phyloP scores from a whole-genome alignment of 2,329 filamentous ascomycete genomes.

The Dothistroma pini region DNA sequence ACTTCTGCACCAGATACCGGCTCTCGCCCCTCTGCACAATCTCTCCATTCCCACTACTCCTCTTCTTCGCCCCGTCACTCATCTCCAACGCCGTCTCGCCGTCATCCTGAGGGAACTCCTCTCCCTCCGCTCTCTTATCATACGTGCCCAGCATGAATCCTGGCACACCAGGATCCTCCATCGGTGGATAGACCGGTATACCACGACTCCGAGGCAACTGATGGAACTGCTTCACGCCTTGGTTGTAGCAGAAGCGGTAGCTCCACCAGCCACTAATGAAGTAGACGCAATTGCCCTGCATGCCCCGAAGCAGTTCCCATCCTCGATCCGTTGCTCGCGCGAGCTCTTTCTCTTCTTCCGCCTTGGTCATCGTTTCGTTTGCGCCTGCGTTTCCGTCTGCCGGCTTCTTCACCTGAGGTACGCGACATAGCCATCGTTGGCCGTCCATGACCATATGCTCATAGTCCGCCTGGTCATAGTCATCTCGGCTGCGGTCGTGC shows the following conservation, averaged over 20 bases:
- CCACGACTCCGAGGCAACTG: conserved; percentile 68
- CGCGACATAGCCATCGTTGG: conserved; percentile 76
- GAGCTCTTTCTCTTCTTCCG: conserved; percentile 76
- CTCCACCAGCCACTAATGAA: conserved; percentile 90
- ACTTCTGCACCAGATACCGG: conserved; percentile 77
- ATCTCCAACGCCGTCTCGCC: conserved; percentile 30
- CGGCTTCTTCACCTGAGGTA: conserved; percentile 64
- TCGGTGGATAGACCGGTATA: conserved; percentile 64
- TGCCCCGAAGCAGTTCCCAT: conserved; percentile 72
- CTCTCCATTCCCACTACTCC: conserved; percentile 38
- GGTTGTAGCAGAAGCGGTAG: conserved; percentile 89
- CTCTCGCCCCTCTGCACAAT: conserved; percentile 79
- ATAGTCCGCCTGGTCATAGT: conserved; percentile 45
- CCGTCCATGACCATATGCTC: conserved; percentile 70
- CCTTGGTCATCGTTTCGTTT: conserved; percentile 38
- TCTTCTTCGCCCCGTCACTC: conserved; percentile 29
- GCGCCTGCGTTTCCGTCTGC: conserved; percentile 22
- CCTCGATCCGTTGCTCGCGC: conserved; percentile 71
- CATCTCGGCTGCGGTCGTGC: conserved; percentile 12
- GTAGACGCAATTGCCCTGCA: conserved; percentile 79
- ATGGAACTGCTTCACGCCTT: conserved; percentile 86
- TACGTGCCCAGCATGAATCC: conserved; percentile 74
- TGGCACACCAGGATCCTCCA: conserved; percentile 69
- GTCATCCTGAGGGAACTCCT: conserved; percentile 27
- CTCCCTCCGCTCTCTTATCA: conserved; percentile 25